A percentile compares a stretch with the other conserved stretches of the same genome.
Conservation (phyloP, 2,329 filamentous ascomycete genomes). For the Emmonsiellopsis sp. region DNA sequence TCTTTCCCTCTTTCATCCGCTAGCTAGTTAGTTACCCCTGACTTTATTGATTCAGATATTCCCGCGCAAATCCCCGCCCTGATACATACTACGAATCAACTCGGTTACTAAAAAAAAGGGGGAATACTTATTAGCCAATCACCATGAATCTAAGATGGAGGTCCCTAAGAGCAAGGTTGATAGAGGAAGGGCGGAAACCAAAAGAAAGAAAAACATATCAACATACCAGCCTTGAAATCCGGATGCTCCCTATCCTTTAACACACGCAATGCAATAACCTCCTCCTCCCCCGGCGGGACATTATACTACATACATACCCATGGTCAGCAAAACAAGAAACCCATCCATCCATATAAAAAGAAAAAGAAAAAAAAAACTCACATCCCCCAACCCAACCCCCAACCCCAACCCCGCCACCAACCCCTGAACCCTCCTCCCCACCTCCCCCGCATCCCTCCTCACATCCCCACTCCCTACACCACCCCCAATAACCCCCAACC, state of each 20-base stretch:
- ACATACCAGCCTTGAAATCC: constrained; percentile 7
- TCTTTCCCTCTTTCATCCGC: no score
- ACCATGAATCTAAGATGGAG: background rate
- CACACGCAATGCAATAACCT: constrained; percentile 7
- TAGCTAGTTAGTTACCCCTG: no score
- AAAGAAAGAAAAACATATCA: no score
- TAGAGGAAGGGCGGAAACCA: background rate
- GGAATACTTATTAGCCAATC: background rate
- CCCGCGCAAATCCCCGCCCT: background rate
- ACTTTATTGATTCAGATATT: no score
- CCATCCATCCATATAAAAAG: background rate
- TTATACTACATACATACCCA: constrained; percentile 6
- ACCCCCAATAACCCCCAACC: constrained; percentile 15
- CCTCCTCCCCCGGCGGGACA: constrained; percentile 7
- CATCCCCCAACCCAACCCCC: constrained; percentile 5
- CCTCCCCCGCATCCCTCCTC: constrained; percentile 3
- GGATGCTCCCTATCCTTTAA: constrained; percentile 7
- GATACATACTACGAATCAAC: background rate
- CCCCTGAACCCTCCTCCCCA: background rate
- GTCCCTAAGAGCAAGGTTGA: background rate
- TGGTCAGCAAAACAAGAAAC: background rate
- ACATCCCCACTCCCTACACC: constrained; percentile 11
- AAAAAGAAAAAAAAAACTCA: background rate
- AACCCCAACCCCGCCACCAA: constrained; percentile 4
- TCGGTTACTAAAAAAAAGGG: background rate